These are phyloP conservation scores for Sporisorium sorghi DNA, from an alignment of 1,284 basidiomycete species.

Conservation along the genomic window DNA sequence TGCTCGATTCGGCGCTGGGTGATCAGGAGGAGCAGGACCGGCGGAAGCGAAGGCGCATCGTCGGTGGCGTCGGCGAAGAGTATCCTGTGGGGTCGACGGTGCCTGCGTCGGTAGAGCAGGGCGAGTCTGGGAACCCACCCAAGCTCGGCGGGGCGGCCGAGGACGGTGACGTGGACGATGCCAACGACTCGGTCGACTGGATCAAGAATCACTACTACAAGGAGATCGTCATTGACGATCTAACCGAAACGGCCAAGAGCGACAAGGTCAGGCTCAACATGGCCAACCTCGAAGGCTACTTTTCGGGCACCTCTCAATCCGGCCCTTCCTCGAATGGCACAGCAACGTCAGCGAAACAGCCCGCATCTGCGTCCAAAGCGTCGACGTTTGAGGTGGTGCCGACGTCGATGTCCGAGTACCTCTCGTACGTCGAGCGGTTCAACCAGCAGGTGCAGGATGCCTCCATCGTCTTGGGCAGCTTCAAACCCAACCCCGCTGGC, in stretches of 20 bases:
- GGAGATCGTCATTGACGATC: conserved; percentile 87
- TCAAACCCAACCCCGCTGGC: conserved; percentile 4
- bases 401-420: conserved; percentile 16
- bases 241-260: conserved; percentile 77
- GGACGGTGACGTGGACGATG: conserved; percentile 21
- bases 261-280: conserved; percentile 84
- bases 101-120: conserved; percentile 5
- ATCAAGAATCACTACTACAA: conserved; percentile 71
- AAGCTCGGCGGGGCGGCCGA: conserved; percentile 18
- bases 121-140: conserved; percentile 24
- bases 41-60: conserved; percentile 48
- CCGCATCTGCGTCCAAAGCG: not conserved
- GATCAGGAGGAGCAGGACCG: conserved; percentile 47
- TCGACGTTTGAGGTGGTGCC: conserved; percentile 2
- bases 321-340: not conserved
- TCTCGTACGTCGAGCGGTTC: conserved; percentile 22
- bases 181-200: conserved; percentile 35
- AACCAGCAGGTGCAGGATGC: conserved; percentile 2
- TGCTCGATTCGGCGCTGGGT: conserved; percentile 75
- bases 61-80: conserved; percentile 64
- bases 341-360: conserved; percentile 51
- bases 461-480: conserved; percentile 13
- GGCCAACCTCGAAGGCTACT: conserved; percentile 60
- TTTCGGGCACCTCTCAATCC: conserved; percentile 10
- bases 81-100: conserved; percentile 29